Percentiles rank a stretch among this genome's conserved stretches.
These are phyloP conservation scores for Paecilomyces sp. DNA, from an alignment of 2,329 filamentous ascomycete genomes.

Conservation along the genomic window DNA sequence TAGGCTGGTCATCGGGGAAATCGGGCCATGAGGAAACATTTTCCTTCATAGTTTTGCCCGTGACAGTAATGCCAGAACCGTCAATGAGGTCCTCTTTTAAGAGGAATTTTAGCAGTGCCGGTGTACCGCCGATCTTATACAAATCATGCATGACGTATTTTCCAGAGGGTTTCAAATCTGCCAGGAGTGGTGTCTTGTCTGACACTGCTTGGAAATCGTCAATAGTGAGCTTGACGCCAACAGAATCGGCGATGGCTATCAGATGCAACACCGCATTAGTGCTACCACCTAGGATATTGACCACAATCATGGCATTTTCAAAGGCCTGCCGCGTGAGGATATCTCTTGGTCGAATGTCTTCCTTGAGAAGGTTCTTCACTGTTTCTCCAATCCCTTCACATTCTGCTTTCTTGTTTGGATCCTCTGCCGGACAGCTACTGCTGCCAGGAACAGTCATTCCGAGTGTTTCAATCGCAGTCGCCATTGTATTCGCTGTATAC, in stretches of 20 bases:
- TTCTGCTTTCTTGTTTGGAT: neutral
- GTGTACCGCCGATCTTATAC: constrained; percentile 37
- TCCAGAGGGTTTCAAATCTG: constrained; percentile 61
- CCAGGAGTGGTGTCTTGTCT: constrained; percentile 62
- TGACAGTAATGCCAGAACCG: neutral
- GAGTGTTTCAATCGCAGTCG: neutral
- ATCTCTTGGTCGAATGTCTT: neutral
- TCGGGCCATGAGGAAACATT: neutral
- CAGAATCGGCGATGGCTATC: neutral
- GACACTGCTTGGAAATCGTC: constrained; percentile 58
- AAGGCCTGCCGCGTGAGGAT: neutral
- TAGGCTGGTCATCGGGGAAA: neutral
- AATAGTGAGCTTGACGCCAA: neutral
- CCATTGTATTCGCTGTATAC: neutral
- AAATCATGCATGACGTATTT: constrained; percentile 42
- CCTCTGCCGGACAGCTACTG: neutral
- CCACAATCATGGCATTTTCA: neutral
- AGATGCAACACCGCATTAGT: neutral
- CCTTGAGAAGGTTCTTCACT: neutral
- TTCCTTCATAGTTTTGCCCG: neutral
- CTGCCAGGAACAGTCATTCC: neutral
- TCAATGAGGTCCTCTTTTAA: constrained; percentile 1
- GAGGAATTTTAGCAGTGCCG: constrained; percentile 37
- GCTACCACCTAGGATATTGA: neutral
- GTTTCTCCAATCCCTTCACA: neutral